Base-by-base conservation (phyloP, 2,329 filamentous ascomycete genomes). In the Monilinia vaccinii-corymbosi region DNA sequence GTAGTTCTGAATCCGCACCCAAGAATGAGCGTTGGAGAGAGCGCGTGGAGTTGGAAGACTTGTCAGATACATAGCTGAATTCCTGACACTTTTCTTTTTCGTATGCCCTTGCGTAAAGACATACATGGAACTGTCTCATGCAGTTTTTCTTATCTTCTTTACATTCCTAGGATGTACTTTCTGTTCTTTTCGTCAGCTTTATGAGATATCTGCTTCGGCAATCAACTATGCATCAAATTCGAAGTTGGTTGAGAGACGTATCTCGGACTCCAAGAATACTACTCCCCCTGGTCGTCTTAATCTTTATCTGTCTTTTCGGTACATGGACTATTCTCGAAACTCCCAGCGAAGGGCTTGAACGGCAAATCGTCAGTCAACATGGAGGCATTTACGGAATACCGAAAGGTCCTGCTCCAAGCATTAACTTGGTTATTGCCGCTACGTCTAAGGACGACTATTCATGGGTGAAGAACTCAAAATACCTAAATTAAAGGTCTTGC, bases 401-500 rank as follows among this genome's bases (percentile, higher is more conserved):
- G 25, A 28, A 10, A 31, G 9, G 2, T 32, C 28, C 25, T 18
- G 14, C 46, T 18, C 25, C 46, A 48, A 48, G 13, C 45, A 62
- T 67, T 18, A 63, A 67, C 36, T 49, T 66, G 10, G 61, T 67
- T 11, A 59, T 67, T 31, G 64, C 64, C 7, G 64, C 65, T 1
- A 65, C 62, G 1, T 55, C 56, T 21, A 60, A 31, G 11, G 62
- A 64, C 23, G 62, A 67, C 21, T 65, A 61, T 28, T 56, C 53
- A 16, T 66, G 65, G 65, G 58, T 63, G 32, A 61, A 63, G 14
- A 47, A 4, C 44, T 67, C 31, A 61, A 58, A 40, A 47, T 66
- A 8, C 64, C 64, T 1, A 61, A 60, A 1, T 83, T 67, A 60
- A 44, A 51, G 4, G 56, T 65, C 1, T 51, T 67, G 1, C 62